Base-by-base conservation (phyloP, 306 rosid species). In the Acacia confusa region DNA sequence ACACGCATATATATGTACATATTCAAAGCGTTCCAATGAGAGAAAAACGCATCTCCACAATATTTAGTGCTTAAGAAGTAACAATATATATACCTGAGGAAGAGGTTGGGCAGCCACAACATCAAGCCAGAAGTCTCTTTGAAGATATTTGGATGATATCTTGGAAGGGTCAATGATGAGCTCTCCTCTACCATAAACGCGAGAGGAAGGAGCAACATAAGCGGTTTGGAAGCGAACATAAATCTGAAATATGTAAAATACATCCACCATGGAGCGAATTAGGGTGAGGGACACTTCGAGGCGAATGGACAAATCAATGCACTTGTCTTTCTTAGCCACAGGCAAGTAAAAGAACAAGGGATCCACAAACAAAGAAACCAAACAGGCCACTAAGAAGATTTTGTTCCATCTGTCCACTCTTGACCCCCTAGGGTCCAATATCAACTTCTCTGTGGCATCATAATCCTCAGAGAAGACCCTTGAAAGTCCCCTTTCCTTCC, bases 171-270 rank as follows among this genome's bases (percentile, higher is more conserved):
- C 88, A 27, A 88, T 16, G 7, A 90, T 70, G 27, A 90, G 91
- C 87, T 90, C 93, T 78, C 93, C 91, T 86, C 93, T 84, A 40
- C 93, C 93, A 81, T 82, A 88, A 67, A 90, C 91, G 17, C 90
- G 90, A 82, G 93, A 90, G 22, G 93, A 88, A 68, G 93, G 88
- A 53, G 88, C 91, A 36, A 88, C 53, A 78, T 86, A 90, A 72
- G 93, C 93, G 3, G 88, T 90, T 55, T 82, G 88, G 81, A 90
- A 90, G 76, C 82, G 75, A 68, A 90, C 64, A 82, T 80, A 86
- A 78, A 88, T 90, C 80, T 84, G 91, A 84, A 90, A 16, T 67
- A 90, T 65, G 79, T 86, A 90, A 82, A 90, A 88, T 17, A 85
- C 87, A 84, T 90, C 93, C 70, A 81, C 81, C 78, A 86, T 17